Base-by-base conservation (phyloP, 2,329 filamentous ascomycete genomes). In the Exophiala alcalophila region DNA sequence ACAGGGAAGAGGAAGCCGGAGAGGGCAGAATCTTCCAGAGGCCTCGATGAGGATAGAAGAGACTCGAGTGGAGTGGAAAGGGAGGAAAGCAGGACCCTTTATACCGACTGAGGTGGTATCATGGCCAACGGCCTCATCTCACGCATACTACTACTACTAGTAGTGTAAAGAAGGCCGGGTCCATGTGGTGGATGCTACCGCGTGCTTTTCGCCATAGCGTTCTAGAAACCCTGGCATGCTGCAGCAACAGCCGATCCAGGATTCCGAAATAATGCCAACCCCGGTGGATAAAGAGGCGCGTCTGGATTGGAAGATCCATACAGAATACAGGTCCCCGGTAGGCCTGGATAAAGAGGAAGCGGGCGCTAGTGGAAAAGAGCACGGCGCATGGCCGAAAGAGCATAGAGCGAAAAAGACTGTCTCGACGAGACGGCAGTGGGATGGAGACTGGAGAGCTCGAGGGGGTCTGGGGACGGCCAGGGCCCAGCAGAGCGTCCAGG, bases 91-190 rank as follows among this genome's bases (percentile, higher is more conserved):
- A 23, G 18, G 24, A n/a, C 32, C 12, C n/a, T 49, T 49, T 49
- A 49, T 49, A 49, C 45, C n/a, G n/a, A n/a, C n/a, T n/a, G 37
- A 24, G 18, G 32, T 37, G 25, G 35, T 32, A 35, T 39, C 35
- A 19, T 32, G 18, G 18, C 32, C 27, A 28, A 36, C 40, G 28
- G 31, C 16, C 30, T 36, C 37, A 36, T 36, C 40, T 40, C 25
- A 24, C 30, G 25, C 20, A 14, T 23, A 29, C 10, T 26, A 21
- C 11, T n/a, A n/a, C n/a, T n/a, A n/a, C n/a, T n/a, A n/a, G n/a
- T n/a, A n/a, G n/a, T n/a, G n/a, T n/a, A n/a, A n/a, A n/a, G n/a
- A n/a, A n/a, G n/a, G n/a, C n/a, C n/a, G n/a, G 12, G 28, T n/a
- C 20, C 37, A 24, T 40, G 28, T 20, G 34, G 14, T 15, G 31